These are phyloP conservation scores for Cystofilobasidium macerans DNA, from an alignment of 768 basidiomycete genomes.

Conservation along the genomic window DNA sequence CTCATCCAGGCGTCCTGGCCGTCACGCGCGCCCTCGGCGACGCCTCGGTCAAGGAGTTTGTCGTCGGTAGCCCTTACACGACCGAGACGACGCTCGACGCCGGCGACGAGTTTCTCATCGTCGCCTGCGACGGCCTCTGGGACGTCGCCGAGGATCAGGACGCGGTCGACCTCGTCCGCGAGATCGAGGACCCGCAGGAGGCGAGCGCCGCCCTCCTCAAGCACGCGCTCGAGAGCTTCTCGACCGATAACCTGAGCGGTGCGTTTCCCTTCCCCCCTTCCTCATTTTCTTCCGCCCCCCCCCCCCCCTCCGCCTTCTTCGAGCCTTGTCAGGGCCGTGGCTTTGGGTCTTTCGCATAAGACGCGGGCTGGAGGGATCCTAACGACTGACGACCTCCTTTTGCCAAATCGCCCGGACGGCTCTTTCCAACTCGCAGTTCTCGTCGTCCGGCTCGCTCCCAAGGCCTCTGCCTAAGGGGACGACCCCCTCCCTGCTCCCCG, in stretches of 20 bases:
- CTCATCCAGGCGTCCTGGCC: constrained; percentile 55
- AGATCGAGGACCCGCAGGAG: constrained; percentile 59
- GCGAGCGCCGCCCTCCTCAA: constrained; percentile 66
- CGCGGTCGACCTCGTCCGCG: constrained; percentile 71
- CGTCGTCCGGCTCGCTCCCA: constrained; percentile 10
- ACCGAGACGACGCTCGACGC: constrained; percentile 89
- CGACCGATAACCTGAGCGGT: constrained; percentile 84
- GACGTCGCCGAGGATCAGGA: constrained; percentile 85
- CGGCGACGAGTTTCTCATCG: constrained; percentile 84
- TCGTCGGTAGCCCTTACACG: constrained; percentile 93
- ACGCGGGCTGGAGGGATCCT: too few relatives aligned
- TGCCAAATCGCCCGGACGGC: background rate
- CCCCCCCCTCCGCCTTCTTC: too few relatives aligned
- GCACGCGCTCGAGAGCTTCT: constrained; percentile 76
- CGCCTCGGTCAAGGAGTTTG: constrained; percentile 98
- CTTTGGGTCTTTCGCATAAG: too few relatives aligned
- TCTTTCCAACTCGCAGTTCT: background rate
- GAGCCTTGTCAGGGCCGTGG: too few relatives aligned
- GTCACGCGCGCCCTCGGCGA: constrained; percentile 94
- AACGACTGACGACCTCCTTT: background rate
- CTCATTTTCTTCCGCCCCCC: background rate
- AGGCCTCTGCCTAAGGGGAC: background rate
- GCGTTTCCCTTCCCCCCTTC: background rate
- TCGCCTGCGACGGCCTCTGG: constrained; percentile 98
- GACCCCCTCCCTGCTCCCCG: too few relatives aligned